Percentiles rank a stretch among this genome's conserved stretches.
phyloP scores from a whole-genome alignment of 2,329 filamentous ascomycete genomes.

The Botrytis porri region DNA sequence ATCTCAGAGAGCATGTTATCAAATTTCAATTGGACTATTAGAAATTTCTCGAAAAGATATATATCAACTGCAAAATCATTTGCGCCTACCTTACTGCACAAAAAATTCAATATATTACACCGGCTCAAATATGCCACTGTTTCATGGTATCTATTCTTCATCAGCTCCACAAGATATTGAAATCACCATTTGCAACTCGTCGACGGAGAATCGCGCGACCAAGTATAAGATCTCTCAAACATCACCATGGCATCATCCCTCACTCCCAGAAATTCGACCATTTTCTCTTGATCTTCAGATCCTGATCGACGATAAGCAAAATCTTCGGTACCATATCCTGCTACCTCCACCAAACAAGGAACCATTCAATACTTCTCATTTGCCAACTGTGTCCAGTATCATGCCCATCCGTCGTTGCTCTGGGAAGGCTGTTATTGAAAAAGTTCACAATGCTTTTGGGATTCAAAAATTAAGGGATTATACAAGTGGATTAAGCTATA shows the following conservation, averaged over 20 bases:
- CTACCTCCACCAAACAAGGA: background rate
- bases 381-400: background rate
- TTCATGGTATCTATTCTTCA: slow-evolving; percentile 4
- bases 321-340: slow-evolving; percentile 6
- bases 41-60: background rate
- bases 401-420: background rate
- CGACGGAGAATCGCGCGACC: background rate
- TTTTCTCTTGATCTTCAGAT: slow-evolving; percentile 8
- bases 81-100: background rate
- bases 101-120: background rate
- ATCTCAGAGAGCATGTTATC: background rate
- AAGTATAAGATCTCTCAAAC: background rate
- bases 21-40: background rate
- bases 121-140: background rate
- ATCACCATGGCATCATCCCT: slow-evolving; percentile 5
- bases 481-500: background rate
- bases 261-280: slow-evolving; percentile 12
- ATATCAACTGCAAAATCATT: background rate
- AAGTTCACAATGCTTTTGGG: background rate
- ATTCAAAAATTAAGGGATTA: slow-evolving; percentile 9
- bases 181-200: background rate
- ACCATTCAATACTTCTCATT: background rate
- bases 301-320: slow-evolving; percentile 8
- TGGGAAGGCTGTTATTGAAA: background rate
- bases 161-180: background rate